A percentile compares a stretch with the other conserved stretches of the same genome.
These are phyloP conservation scores for Rhizophagus clarus DNA, from an alignment of 192 early-diverging fungal species.

Conservation along the genomic window DNA sequence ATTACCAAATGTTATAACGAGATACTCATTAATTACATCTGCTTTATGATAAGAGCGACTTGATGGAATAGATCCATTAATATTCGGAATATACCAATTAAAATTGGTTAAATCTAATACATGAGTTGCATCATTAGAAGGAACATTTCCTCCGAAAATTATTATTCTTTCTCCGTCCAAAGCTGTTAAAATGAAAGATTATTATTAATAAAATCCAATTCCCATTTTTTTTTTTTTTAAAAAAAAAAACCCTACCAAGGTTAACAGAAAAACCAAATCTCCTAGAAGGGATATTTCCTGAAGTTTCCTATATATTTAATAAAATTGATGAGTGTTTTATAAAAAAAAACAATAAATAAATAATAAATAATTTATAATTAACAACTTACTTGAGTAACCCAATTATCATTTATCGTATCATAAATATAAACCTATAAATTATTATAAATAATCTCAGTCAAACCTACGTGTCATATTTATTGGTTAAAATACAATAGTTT, in stretches of 20 bases:
- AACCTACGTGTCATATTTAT: too few species aligned
- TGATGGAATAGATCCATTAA: not conserved
- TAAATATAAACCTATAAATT: too few species aligned
- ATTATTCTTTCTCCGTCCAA: not conserved
- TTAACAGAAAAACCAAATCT: too few species aligned
- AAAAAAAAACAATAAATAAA: too few species aligned
- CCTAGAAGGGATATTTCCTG: too few species aligned
- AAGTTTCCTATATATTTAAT: too few species aligned
- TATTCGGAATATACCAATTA: not conserved
- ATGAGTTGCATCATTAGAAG: not conserved
- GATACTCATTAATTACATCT: not conserved
- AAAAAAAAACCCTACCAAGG: not conserved
- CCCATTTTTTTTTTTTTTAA: not conserved
- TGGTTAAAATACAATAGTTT: too few species aligned
- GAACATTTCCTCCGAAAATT: not conserved
- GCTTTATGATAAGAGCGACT: not conserved
- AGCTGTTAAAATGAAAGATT: not conserved
- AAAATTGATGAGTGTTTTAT: too few species aligned
- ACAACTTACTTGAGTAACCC: too few species aligned
- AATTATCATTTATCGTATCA: too few species aligned
- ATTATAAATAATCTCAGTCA: too few species aligned
- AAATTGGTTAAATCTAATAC: not conserved
- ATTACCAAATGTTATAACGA: not conserved
- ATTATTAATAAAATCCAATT: not conserved
- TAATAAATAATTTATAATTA: too few species aligned